A percentile compares a stretch with the other conserved stretches of the same genome.
Evolutionary conservation across 441 rosid species (phyloP).

Genomic region (Arabidopsis hybrid): DNA sequence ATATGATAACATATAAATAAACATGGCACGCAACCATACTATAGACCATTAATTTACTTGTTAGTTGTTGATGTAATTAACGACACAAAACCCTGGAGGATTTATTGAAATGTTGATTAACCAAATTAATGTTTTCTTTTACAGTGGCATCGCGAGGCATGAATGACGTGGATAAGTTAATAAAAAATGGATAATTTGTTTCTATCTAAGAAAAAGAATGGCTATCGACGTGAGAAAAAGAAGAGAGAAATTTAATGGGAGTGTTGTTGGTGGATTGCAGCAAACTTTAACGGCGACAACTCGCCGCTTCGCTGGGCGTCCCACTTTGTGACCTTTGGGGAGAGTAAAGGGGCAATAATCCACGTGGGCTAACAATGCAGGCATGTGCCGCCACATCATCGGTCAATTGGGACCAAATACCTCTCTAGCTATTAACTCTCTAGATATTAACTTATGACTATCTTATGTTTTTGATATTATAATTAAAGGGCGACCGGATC

Average conservation of each 20-base stretch:
- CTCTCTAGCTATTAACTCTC: too few species aligned
- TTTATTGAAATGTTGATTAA: neutral
- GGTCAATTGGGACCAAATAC: neutral
- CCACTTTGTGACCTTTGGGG: slow-evolving; percentile 39
- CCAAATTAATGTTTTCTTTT: neutral
- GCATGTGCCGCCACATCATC: slow-evolving; percentile 29
- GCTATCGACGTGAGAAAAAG: too few species aligned
- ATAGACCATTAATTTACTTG: too few species aligned
- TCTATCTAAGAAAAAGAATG: too few species aligned
- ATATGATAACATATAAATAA: slow-evolving; percentile 10
- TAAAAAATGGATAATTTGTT: too few species aligned
- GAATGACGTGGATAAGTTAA: too few species aligned
- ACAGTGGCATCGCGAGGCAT: neutral
- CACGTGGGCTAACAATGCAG: slow-evolving; percentile 29
- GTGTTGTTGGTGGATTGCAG: neutral
- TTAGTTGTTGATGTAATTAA: neutral
- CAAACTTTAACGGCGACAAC: slow-evolving; percentile 27
- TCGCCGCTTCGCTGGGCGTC: slow-evolving; percentile 40
- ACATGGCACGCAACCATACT: slow-evolving; percentile 5
- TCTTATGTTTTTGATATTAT: too few species aligned
- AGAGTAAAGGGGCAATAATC: slow-evolving; percentile 31
- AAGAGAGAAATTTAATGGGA: neutral
- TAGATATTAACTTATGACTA: too few species aligned
- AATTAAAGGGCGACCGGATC: slow-evolving; percentile 25
- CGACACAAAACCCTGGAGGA: slow-evolving; percentile 8